Percentiles rank a stretch among this genome's conserved stretches.
phyloP scores from a whole-genome alignment of 345 rosid genomes.

The Syzygium grande region DNA sequence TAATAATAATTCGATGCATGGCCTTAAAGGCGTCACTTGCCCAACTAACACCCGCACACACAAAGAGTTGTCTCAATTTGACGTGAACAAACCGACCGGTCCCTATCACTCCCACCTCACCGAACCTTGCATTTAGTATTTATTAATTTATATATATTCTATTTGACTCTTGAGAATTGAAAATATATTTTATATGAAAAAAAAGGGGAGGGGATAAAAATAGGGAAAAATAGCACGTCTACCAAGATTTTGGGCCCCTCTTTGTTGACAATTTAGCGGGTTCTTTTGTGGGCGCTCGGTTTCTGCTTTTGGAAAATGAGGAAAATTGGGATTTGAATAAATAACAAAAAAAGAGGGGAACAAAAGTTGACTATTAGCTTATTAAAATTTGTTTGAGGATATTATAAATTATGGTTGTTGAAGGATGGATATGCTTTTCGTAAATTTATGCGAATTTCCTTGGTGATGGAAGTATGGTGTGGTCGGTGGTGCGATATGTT shows the following conservation, averaged over 20 bases:
- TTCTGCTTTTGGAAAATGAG: neutral
- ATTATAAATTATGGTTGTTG: neutral
- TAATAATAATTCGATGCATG: neutral
- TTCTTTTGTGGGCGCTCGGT: neutral
- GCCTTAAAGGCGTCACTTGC: neutral
- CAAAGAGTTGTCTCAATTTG: neutral
- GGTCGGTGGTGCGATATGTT: neutral
- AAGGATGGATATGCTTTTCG: neutral
- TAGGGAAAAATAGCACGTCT: neutral
- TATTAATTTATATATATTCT: neutral
- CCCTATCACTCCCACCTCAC: neutral
- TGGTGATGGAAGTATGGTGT: neutral
- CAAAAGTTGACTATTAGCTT: neutral
- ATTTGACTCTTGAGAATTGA: neutral
- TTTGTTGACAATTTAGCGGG: neutral
- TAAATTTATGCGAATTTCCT: neutral
- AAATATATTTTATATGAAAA: neutral
- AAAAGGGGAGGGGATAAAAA: neutral
- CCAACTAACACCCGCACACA: neutral
- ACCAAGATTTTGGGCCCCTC: neutral
- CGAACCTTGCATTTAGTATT: neutral
- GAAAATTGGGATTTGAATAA: neutral
- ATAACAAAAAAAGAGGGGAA: neutral
- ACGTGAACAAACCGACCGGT: neutral
- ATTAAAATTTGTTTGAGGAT: neutral